Evolutionary conservation across 2,329 filamentous ascomycete genomes (phyloP).

Genomic region (Aspergillus persii): DNA sequence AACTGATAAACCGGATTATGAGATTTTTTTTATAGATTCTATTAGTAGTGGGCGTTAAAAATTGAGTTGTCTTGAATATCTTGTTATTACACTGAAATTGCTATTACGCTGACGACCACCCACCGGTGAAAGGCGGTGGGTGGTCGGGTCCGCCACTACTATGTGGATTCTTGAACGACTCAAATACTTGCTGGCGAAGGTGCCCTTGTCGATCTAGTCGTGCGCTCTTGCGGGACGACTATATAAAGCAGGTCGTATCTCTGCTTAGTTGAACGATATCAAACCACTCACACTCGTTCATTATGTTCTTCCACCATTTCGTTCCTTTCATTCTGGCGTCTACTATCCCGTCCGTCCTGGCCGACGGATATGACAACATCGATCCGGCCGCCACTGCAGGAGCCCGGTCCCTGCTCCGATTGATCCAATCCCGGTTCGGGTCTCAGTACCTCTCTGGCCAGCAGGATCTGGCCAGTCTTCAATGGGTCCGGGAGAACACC

Average conservation of each 20-base stretch:
- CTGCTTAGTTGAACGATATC: neutral
- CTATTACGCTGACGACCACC: too few species aligned
- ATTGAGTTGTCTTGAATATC: too few species aligned
- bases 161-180: neutral
- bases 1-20: too few species aligned
- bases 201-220: neutral
- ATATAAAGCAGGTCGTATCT: neutral
- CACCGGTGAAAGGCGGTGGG: too few species aligned
- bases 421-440: constrained; percentile 1
- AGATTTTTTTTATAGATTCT: too few species aligned
- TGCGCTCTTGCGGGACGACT: neutral
- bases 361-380: constrained; percentile 1
- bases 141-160: too few species aligned
- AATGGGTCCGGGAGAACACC: constrained; percentile 5
- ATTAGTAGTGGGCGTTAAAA: too few species aligned
- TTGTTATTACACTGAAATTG: too few species aligned
- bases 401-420: neutral
- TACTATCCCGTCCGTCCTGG: neutral
- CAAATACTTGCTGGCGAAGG: neutral
- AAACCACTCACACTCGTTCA: neutral
- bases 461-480: neutral
- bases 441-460: neutral
- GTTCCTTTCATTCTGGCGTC: constrained; percentile 1
- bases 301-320: neutral
- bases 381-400: neutral